A percentile compares a stretch with the other conserved stretches of the same genome.
These are phyloP conservation scores for Carex littledalei DNA, from an alignment of 176 grass and related monocot genomes.

Conservation along the genomic window DNA sequence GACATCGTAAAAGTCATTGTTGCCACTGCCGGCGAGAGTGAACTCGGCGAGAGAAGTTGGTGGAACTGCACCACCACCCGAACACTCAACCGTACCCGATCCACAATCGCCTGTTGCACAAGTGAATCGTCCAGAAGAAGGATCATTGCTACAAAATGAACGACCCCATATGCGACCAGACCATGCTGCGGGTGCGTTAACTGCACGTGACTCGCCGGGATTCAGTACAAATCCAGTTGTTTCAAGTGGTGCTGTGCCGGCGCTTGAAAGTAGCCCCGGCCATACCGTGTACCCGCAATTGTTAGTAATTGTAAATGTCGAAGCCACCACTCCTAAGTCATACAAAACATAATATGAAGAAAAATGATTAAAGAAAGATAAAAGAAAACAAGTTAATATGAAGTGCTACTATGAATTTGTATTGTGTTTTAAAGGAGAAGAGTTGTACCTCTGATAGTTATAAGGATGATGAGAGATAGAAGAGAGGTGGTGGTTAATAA, in stretches of 20 bases:
- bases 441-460: background rate
- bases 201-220: constrained; percentile 38
- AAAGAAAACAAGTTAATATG: background rate
- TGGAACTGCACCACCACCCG: constrained; percentile 35
- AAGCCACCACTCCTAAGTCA: constrained; percentile 21
- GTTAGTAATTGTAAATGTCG: constrained; percentile 61
- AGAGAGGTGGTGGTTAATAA: background rate
- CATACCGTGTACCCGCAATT: constrained; percentile 49
- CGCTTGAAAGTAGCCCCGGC: constrained; percentile 54
- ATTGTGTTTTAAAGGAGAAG: background rate
- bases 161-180: constrained; percentile 65
- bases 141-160: constrained; percentile 41
- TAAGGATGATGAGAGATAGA: background rate
- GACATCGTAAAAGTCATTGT: constrained; percentile 30
- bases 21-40: constrained; percentile 45
- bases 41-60: constrained; percentile 58
- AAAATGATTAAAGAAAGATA: background rate
- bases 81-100: constrained; percentile 49
- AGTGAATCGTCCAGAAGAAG: constrained; percentile 20
- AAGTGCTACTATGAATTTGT: background rate
- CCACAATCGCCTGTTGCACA: constrained; percentile 64
- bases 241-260: constrained; percentile 34
- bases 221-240: constrained; percentile 58
- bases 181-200: constrained; percentile 40
- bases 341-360: background rate